Conservation (phyloP, 805 yeast genomes). For the Citeromyces matritensis region DNA sequence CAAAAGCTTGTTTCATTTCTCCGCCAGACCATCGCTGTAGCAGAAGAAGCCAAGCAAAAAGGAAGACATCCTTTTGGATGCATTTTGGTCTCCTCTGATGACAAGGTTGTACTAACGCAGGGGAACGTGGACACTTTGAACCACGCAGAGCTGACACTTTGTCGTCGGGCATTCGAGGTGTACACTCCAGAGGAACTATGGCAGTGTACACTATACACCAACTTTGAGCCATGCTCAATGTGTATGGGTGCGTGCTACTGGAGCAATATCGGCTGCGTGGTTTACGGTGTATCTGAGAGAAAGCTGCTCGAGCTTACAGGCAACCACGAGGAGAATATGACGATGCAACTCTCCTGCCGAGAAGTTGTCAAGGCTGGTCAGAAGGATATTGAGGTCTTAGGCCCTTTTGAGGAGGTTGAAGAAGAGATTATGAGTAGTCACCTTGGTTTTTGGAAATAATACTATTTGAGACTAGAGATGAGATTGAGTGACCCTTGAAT, state of each 20-base stretch:
- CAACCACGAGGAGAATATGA: slow-evolving; percentile 11
- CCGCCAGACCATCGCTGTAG: slow-evolving; percentile 6
- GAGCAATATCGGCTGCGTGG: slow-evolving; percentile 13
- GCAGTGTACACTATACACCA: slow-evolving; percentile 14
- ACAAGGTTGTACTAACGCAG: slow-evolving; percentile 9
- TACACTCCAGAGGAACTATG: slow-evolving; percentile 10
- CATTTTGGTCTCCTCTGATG: slow-evolving; percentile 11
- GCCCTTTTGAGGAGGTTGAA: slow-evolving; percentile 10
- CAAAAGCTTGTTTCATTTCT: neutral
- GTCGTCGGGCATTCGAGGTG: slow-evolving; percentile 8
- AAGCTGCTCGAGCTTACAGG: slow-evolving; percentile 10
- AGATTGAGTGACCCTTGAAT: no score
- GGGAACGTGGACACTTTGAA: slow-evolving; percentile 14
- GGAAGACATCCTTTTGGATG: slow-evolving; percentile 16
- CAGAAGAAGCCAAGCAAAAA: slow-evolving; percentile 7
- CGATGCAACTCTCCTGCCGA: slow-evolving; percentile 9
- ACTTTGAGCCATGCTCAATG: slow-evolving; percentile 16
- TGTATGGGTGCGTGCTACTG: slow-evolving; percentile 14
- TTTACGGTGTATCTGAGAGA: slow-evolving; percentile 10
- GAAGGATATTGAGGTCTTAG: slow-evolving; percentile 11
- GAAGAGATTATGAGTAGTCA: slow-evolving; percentile 11
- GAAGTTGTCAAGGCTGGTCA: slow-evolving; percentile 10
- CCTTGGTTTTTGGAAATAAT: slow-evolving; percentile 8
- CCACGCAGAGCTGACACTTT: slow-evolving; percentile 13
- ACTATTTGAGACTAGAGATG: slow-evolving; percentile 1